Evolutionary conservation across 805 yeast species (phyloP), one percentile per base, ranked within the genome.

Genomic region (Ogataea trehalophila): DNA sequence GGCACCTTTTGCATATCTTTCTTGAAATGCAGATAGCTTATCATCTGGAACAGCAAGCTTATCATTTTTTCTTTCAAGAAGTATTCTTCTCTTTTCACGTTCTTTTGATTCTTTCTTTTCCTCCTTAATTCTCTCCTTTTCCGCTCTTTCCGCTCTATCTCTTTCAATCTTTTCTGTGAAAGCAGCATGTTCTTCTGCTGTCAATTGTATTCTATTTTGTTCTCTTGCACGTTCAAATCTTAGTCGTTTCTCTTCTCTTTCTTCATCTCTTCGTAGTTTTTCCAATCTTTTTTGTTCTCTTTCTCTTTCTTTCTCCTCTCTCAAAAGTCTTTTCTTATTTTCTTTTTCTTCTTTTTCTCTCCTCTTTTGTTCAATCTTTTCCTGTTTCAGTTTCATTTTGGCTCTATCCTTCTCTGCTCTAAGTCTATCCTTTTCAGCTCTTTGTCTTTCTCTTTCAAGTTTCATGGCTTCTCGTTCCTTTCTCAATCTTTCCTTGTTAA

Each of bases 11-110:
- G 79, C 68, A 57, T 85, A 86, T 61, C 81, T 76, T 55, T 84
- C 91, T 58, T 87, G 95, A 57, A 86, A 85, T 0, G 90, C 83
- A 0, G 94, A 85, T 43, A 87, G 66, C 55, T 79, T 81, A 50
- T 74, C 80, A 41, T 83, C 87, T 49, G 73, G 59, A 60, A 55
- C 55, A 20, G 57, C 57, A 23, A 49, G 18, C 38, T 51, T 50
- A 47, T 51, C 36, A 37, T 49, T 44, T 42, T 45, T 43, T 44
- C 51, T 46, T 55, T 60, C 50, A 51, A 58, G 41, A 53, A 51
- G 45, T 49, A 44, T 41, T 37, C 46, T 38, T 48, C 56, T 44
- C 46, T 39, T 41, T 43, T 53, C 42, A 44, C 57, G 43, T 47
- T 41, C 39, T 45, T 56, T 41, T 45, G 51, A 42, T 48, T 53